Evolutionary conservation across 306 rosid genomes (phyloP), one percentile per base, ranked within the genome.

Genomic region (Luffa acutangula): DNA sequence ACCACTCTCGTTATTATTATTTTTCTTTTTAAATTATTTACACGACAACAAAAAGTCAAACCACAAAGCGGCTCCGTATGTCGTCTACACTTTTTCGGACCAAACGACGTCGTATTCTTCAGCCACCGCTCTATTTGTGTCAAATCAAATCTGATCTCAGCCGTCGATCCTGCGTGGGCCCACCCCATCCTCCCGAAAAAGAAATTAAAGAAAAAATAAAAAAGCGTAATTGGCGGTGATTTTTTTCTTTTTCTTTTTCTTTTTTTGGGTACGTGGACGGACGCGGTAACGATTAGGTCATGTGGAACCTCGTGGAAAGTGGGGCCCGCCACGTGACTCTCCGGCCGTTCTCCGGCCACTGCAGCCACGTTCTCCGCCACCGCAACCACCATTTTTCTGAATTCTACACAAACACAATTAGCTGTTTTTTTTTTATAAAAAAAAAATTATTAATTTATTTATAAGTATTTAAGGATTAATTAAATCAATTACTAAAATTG

Each of bases 331-430:
- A 72, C 42, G 77, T 72, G 77, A 21, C 21, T 1, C 20, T 49
- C 20, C 39, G 77, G 58, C 58, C 2, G 1, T 7, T 72, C 42
- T 72, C 59, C 77, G 76, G 18, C 77, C 37, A 31, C 77, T 42
- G 77, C 59, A 72, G 3, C 77, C 77, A 70, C 56, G 76, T 45
- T 70, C 76, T 70, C 76, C 76, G 76, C 37, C 76, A 18, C 39
- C 76, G 56, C 39, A 70, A 5, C 56, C 76, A 72, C 41, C 41
- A 72, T 72, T 31, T 42, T 69, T 43, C 34, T n/a, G 8, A 39
- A 41, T 10, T 42, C 25, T 7, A 64, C 71, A n/a, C 53, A n/a
- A 33, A 25, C 49, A 66, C 25, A 66, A 66, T 69, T 69, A 42
- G 53, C 75, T 69, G 52, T 37, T 17, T 65, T 2, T 9, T 67